Percentiles rank a stretch among this genome's conserved stretches.
phyloP scores from a whole-genome alignment of 192 early-diverging fungal genomes.

The Anaeromyces robustus region DNA sequence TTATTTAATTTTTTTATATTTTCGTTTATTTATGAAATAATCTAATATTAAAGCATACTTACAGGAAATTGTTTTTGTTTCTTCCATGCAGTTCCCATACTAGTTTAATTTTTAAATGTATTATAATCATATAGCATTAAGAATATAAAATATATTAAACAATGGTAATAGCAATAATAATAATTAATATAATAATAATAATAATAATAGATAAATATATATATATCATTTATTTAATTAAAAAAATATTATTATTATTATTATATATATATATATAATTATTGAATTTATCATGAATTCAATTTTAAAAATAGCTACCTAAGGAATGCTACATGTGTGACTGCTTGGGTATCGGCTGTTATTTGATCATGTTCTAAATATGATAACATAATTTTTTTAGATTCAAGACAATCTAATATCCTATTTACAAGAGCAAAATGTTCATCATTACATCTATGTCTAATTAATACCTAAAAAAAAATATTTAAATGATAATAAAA shows the following conservation, averaged over 20 bases:
- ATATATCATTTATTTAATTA: no score
- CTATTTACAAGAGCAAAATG: slow-evolving; percentile 39
- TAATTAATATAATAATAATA: no score
- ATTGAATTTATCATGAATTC: no score
- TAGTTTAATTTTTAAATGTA: slow-evolving; percentile 6
- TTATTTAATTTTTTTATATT: no score
- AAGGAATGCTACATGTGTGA: slow-evolving; percentile 88
- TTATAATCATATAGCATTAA: neutral
- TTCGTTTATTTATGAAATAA: no score
- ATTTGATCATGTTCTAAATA: slow-evolving; percentile 84
- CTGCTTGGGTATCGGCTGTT: slow-evolving; percentile 95
- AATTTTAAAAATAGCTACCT: slow-evolving; percentile 16
- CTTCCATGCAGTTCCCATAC: slow-evolving; percentile 91
- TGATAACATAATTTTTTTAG: slow-evolving; percentile 54
- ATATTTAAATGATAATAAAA: no score
- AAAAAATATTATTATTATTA: no score
- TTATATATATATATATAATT: no score
- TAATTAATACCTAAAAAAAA: slow-evolving; percentile 50
- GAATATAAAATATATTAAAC: no score
- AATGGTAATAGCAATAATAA: no score
- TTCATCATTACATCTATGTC: slow-evolving; percentile 47
- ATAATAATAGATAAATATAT: no score
- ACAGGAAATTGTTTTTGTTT: slow-evolving; percentile 61
- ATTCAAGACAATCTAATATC: slow-evolving; percentile 60
- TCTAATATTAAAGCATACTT: slow-evolving; percentile 5